Base-by-base conservation (phyloP, 1,139 yeast genomes). In the Magnusiomyces sp. region DNA sequence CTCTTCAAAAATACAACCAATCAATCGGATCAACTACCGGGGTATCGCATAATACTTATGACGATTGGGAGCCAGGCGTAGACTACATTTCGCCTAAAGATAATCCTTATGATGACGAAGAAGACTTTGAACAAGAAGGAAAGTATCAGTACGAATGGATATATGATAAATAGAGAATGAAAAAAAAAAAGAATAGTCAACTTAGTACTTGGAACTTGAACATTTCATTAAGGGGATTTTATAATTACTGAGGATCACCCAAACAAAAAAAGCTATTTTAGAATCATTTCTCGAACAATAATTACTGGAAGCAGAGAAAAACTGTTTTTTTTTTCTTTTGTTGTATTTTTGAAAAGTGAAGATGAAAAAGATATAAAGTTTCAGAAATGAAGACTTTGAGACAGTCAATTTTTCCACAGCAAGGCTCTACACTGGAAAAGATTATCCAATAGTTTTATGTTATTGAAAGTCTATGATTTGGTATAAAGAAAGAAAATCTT, bases 41-140 rank as follows among this genome's bases (percentile, higher is more conserved):
- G 13, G 38, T 42, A n/a, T 17, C 37, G n/a, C 45, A 42, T 14
- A 42, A 42, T 32, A 42, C 45, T 5, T 42, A 16, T 32, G 45
- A 42, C n/a, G 27, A 32, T 10, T 19, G 33, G 16, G 45, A 42
- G 29, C 45, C 45, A 5, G 45, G 45, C 6, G 45, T 42, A 10
- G 38, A 42, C 23, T 16, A 23, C 20, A 14, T 42, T 9, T 32
- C 38, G 2, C 32, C 38, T n/a, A 37, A 32, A 4, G 31, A 39
- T 11, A 13, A 13, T 11, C 16, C 31, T 11, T 34, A 34, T 34
- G 13, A 14, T 11, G 38, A 42, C 29, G 45, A 42, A 5, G 45
- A 32, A n/a, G 40, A 37, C 20, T 20, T 20, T 16, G 20, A 37
- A 10, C 23, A 17, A 37, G 27, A 16, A 2, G 45, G 29, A 6